phyloP scores from a whole-genome alignment of 768 basidiomycete genomes.

The Suillus discolor region DNA sequence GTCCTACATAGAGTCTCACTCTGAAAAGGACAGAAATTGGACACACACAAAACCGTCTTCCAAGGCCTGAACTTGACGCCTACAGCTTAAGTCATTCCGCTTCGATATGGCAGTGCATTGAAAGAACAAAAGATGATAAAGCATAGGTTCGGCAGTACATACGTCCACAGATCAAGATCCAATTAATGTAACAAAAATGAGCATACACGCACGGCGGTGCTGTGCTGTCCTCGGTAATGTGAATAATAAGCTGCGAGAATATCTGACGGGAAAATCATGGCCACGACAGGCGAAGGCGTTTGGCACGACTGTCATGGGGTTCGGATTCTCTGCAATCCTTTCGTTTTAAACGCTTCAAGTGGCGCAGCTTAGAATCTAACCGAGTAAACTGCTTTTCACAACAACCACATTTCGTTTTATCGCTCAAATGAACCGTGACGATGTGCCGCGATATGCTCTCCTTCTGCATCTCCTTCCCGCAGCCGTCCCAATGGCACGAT shows the following conservation, averaged over 20 bases:
- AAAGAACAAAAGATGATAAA: not conserved
- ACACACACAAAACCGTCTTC: not conserved
- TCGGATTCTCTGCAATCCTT: conserved; percentile 1
- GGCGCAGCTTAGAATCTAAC: conserved; percentile 27
- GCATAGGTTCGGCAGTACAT: not conserved
- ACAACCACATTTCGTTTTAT: conserved; percentile 21
- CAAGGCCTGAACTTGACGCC: too few relatives aligned
- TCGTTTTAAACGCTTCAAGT: conserved; percentile 16
- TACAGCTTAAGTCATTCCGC: not conserved
- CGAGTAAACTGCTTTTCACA: conserved; percentile 27
- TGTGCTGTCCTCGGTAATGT: not conserved
- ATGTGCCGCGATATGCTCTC: conserved; percentile 31
- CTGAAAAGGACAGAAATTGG: too few relatives aligned
- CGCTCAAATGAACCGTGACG: conserved; percentile 22
- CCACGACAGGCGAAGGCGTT: not conserved
- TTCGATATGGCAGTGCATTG: not conserved
- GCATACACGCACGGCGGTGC: not conserved
- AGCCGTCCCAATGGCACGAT: conserved; percentile 22
- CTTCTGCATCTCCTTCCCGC: conserved; percentile 22
- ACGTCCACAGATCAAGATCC: not conserved
- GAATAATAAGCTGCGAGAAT: not conserved
- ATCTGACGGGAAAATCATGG: not conserved
- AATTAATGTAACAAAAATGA: not conserved
- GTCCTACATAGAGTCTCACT: too few relatives aligned
- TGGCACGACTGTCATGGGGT: not conserved